phyloP scores from a whole-genome alignment of 352 stramenopile genomes.

The Phytophthora palmivora region DNA sequence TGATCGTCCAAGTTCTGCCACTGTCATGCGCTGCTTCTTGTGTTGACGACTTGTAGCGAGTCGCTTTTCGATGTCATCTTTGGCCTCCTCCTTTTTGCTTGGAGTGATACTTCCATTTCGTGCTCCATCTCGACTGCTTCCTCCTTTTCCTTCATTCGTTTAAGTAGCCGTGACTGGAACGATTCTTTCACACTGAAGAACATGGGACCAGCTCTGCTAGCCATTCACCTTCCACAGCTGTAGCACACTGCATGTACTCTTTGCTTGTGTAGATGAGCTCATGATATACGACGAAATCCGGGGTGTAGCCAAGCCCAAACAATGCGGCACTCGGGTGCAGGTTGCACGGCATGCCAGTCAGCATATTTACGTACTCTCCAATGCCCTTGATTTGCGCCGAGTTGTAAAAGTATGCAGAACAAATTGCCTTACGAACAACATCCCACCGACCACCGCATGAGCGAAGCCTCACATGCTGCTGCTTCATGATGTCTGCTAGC shows the following conservation, averaged over 20 bases:
- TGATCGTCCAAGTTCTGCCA: slow-evolving; percentile 61
- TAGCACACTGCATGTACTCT: slow-evolving; percentile 98
- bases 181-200: slow-evolving; percentile 99
- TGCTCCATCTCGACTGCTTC: slow-evolving; percentile 81
- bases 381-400: slow-evolving; percentile 99
- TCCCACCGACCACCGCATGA: slow-evolving; percentile 96
- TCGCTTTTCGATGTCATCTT: slow-evolving; percentile 25
- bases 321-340: slow-evolving; percentile 98
- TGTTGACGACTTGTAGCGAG: slow-evolving; percentile 28
- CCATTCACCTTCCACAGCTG: slow-evolving; percentile 99
- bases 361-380: slow-evolving; percentile 99
- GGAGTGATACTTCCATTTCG: slow-evolving; percentile 68
- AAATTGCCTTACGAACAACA: slow-evolving; percentile 98
- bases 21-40: slow-evolving; percentile 71
- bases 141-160: slow-evolving; percentile 89
- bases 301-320: slow-evolving; percentile 98
- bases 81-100: slow-evolving; percentile 31
- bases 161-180: slow-evolving; percentile 93
- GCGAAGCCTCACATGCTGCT: slow-evolving; percentile 93
- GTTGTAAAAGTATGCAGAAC: slow-evolving; percentile 99
- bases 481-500: slow-evolving; percentile 98
- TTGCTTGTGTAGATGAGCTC: slow-evolving; percentile 99
- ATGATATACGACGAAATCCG: slow-evolving; percentile 99
- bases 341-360: slow-evolving; percentile 97
- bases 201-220: slow-evolving; percentile 98